Evolutionary conservation across 306 rosid genomes (phyloP).

Genomic region (Prunus armeniaca): DNA sequence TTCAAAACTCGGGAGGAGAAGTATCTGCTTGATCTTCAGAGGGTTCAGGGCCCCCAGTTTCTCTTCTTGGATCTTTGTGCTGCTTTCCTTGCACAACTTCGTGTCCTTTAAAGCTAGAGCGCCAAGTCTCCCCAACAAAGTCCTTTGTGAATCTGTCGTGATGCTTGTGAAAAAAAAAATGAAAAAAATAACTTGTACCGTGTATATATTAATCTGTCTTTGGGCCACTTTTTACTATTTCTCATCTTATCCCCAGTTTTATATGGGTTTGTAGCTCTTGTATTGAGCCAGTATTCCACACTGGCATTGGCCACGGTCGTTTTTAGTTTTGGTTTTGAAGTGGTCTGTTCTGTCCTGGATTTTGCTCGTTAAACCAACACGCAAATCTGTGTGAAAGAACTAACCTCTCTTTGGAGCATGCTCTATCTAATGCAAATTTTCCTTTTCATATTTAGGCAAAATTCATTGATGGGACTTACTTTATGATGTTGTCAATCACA

Average conservation of each 20-base stretch:
- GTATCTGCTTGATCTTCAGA: conserved; percentile 89
- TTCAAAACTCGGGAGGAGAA: conserved; percentile 85
- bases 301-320: conserved; percentile 17
- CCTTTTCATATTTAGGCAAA: no score
- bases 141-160: conserved; percentile 23
- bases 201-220: conserved; percentile 41
- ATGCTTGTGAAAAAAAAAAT: conserved; percentile 31
- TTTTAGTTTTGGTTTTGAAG: conserved; percentile 21
- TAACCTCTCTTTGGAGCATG: neutral
- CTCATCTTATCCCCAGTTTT: conserved; percentile 28
- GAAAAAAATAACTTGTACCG: conserved; percentile 13
- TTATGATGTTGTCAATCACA: no score
- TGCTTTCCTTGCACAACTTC: conserved; percentile 84
- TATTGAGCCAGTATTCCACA: conserved; percentile 31
- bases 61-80: conserved; percentile 96
- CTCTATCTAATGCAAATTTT: neutral
- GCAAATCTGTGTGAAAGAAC: conserved; percentile 10
- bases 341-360: conserved; percentile 14
- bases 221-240: conserved; percentile 3
- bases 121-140: conserved; percentile 22
- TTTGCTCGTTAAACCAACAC: conserved; percentile 14
- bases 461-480: no score
- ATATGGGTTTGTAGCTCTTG: conserved; percentile 36
- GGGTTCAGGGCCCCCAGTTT: conserved; percentile 91
- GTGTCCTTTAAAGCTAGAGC: conserved; percentile 47